Base-by-base conservation (phyloP, 1,139 yeast genomes). In the Scheffersomyces cryptocercus region DNA sequence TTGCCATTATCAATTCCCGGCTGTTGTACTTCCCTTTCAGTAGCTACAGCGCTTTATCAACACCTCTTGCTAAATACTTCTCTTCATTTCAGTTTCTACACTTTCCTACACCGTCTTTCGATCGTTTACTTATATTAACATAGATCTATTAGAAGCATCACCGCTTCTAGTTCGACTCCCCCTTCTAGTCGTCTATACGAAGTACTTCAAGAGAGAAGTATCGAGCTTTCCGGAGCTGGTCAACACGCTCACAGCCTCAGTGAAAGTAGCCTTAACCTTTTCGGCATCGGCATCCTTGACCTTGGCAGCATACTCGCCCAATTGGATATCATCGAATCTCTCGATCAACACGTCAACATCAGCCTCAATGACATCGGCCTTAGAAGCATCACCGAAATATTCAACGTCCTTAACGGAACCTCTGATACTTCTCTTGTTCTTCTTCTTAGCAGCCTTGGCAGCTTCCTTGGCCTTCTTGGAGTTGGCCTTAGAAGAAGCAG, bases 401-500 rank as follows among this genome's bases (percentile, higher is more conserved):
- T 79, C 88, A 58, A 77, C 82, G 35, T 88, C 97, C 77, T 91
- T 90, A 56, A 83, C 88, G 45, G 91, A 76, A 58, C 73, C 72
- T 81, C 98, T 89, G 54, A 93, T 72, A 44, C 88, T 73, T 80
- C 97, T 88, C 90, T 88, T 93, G 78, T 87, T 89, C 88, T 91
- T 93, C 95, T 88, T 93, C 81, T 88, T 89, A 39, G 98, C 97
- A 55, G 82, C 84, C 79, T 90, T 91, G 46, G 97, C 97, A 60
- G 97, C 96, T 77, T 93, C 98, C 78, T 91, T 95, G 52, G 91
- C 84, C 78, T 93, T 93, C 80, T 91, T 91, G 60, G 84, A 72
- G 54, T 72, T 75, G 52, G 79, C 85, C 70, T 88, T 89, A 38
- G 78, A 75, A 42, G 71, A 75, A 48, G 82, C 84, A 43, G 82